These are phyloP conservation scores for Amylostereum areolatum DNA, from an alignment of 1,284 basidiomycete genomes.

Conservation along the genomic window DNA sequence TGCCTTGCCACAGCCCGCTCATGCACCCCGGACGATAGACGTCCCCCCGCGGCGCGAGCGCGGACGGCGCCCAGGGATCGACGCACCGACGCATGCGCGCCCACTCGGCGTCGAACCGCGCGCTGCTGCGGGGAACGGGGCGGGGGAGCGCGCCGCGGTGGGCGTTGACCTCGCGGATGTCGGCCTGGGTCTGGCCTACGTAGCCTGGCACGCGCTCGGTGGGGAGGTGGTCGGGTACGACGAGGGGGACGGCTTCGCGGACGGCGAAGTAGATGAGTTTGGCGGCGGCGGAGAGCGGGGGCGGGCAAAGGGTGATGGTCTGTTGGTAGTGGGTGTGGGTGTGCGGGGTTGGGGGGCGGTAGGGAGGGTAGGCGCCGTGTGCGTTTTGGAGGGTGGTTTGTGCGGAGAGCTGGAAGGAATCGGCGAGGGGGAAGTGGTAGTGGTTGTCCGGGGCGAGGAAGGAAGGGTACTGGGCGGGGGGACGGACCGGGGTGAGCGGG, in stretches of 20 bases:
- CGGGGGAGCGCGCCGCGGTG: conserved; percentile 23
- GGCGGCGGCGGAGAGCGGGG: conserved; percentile 50
- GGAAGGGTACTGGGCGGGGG: conserved; percentile 47
- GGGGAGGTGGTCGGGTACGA: conserved; percentile 40
- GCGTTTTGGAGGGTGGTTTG: conserved; percentile 39
- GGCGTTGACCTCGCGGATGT: conserved; percentile 54
- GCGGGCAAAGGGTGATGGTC: conserved; percentile 32
- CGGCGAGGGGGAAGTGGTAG: conserved; percentile 43
- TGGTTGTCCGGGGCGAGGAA: conserved; percentile 57
- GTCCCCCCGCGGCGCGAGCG: conserved; percentile 32
- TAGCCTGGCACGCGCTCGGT: conserved; percentile 36
- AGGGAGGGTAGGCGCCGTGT: conserved; percentile 53
- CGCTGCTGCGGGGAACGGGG: conserved; percentile 27
- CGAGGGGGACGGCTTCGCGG: conserved; percentile 43
- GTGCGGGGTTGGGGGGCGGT: conserved; percentile 30
- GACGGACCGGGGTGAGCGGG: too few relatives aligned
- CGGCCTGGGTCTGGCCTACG: conserved; percentile 46
- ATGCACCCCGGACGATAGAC: conserved; percentile 47
- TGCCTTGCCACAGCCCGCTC: conserved; percentile 55
- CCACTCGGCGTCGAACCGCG: conserved; percentile 55
- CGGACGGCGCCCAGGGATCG: conserved; percentile 33
- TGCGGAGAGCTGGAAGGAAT: conserved; percentile 13
- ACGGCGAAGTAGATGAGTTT: conserved; percentile 59
- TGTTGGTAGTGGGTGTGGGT: conserved; percentile 35
- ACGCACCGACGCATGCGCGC: conserved; percentile 51